Conservation (phyloP, 257 asterid genomes). For the Plantago elongata region DNA sequence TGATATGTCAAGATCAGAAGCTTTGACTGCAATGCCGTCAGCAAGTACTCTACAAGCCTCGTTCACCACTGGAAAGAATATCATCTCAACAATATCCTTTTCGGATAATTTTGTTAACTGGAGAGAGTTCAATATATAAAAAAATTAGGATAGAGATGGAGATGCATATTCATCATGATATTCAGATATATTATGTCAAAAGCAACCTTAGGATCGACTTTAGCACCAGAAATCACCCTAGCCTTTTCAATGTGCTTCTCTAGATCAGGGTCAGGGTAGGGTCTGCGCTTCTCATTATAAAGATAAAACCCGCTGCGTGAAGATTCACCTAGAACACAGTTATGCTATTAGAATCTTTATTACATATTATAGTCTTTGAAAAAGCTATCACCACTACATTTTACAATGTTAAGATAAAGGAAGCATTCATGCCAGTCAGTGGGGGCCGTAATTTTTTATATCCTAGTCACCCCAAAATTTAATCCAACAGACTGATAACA, state of each 20-base stretch:
- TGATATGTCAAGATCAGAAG: conserved; percentile 91
- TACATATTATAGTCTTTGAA: background rate
- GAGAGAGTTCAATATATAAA: conserved; percentile 4
- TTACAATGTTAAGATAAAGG: background rate
- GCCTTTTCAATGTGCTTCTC: conserved; percentile 73
- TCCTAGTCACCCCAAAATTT: too few relatives aligned
- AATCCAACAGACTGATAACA: too few relatives aligned
- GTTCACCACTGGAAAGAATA: conserved; percentile 87
- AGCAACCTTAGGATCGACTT: conserved; percentile 73
- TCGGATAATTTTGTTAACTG: conserved; percentile 65
- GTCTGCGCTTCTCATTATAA: conserved; percentile 76
- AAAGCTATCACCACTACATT: background rate
- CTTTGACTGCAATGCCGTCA: conserved; percentile 85
- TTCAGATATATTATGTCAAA: conserved; percentile 8
- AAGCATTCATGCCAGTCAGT: too few relatives aligned
- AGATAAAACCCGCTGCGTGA: conserved; percentile 70
- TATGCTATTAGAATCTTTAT: conserved; percentile 13
- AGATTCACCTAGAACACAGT: conserved; percentile 59
- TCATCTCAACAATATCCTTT: conserved; percentile 91
- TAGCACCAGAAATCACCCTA: conserved; percentile 69
- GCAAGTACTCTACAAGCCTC: conserved; percentile 94
- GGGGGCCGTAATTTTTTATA: too few relatives aligned
- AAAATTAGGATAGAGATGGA: background rate
- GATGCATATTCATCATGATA: background rate
- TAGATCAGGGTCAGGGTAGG: conserved; percentile 86